These are phyloP conservation scores for Capronia coronata DNA, from an alignment of 2,329 filamentous ascomycete genomes.

Conservation along the genomic window DNA sequence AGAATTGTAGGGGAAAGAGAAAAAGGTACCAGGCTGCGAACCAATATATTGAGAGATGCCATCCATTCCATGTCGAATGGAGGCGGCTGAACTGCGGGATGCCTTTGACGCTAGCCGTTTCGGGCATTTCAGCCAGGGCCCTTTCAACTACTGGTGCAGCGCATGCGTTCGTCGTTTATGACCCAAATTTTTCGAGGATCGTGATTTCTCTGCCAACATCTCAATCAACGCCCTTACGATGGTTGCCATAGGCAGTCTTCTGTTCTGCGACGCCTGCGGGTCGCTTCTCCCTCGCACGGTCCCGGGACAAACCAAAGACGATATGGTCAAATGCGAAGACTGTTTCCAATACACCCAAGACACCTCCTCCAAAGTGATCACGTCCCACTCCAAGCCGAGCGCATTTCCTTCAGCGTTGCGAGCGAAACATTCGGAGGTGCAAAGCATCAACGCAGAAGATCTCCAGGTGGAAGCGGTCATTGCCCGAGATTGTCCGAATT, in stretches of 20 bases:
- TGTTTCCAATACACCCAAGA: conserved; percentile 82
- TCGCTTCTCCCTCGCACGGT: conserved; percentile 78
- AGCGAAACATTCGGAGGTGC: conserved; percentile 78
- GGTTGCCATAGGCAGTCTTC: conserved; percentile 82
- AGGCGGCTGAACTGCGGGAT: background rate
- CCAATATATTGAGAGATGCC: conserved; percentile 1
- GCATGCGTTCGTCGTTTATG: too few species aligned
- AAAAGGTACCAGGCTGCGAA: background rate
- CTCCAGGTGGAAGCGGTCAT: conserved; percentile 66
- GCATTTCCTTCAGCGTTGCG: conserved; percentile 87
- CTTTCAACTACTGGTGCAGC: background rate
- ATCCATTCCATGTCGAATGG: background rate
- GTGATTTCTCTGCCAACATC: background rate
- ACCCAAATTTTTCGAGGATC: background rate
- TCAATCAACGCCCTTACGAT: conserved; percentile 44
- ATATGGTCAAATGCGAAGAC: conserved; percentile 72
- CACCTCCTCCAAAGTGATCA: conserved; percentile 65
- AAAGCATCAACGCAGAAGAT: conserved; percentile 71
- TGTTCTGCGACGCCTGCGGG: conserved; percentile 90
- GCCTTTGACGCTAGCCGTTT: background rate
- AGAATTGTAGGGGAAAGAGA: background rate
- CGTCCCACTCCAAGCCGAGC: conserved; percentile 77
- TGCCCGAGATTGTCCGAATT: conserved; percentile 68
- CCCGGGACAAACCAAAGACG: conserved; percentile 55
- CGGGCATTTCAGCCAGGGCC: background rate